Percentiles rank a stretch among this genome's conserved stretches.
Conservation (phyloP, 169 alveolate genomes). For the Plasmodium coatneyi region DNA sequence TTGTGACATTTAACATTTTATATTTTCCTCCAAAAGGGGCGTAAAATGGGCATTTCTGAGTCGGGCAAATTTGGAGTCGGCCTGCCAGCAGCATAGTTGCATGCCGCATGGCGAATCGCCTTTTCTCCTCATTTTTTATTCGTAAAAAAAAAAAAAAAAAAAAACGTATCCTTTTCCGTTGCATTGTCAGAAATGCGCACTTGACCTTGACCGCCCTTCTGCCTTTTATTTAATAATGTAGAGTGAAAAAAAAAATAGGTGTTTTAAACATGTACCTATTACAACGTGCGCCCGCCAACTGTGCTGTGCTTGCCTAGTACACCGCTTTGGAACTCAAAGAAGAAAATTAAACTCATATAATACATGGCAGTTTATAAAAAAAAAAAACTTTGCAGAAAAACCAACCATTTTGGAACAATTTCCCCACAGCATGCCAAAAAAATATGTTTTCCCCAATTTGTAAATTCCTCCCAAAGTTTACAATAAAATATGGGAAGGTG, state of each 20-base stretch:
- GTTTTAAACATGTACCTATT: neutral
- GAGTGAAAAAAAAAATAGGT: neutral
- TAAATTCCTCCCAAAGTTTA: neutral
- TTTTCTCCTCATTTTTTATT: neutral
- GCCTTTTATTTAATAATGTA: neutral
- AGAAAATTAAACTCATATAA: slow-evolving; percentile 26
- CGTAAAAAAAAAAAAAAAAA: neutral
- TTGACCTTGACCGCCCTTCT: neutral
- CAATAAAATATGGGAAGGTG: neutral
- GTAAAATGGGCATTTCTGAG: neutral
- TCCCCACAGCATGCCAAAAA: neutral
- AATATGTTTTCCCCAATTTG: neutral
- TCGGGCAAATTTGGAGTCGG: neutral
- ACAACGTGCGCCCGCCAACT: neutral
- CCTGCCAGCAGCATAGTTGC: neutral
- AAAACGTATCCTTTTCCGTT: neutral
- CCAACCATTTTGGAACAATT: neutral
- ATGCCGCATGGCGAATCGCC: neutral
- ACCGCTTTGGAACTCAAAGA: neutral
- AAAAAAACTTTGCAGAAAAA: neutral
- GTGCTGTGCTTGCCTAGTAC: neutral
- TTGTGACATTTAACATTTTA: neutral
- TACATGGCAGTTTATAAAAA: neutral
- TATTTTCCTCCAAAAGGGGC: neutral
- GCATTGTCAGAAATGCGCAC: neutral